A percentile compares a stretch with the other conserved stretches of the same genome.
Conservation (phyloP, 257 asterid genomes). For the Marsdenia floribunda region DNA sequence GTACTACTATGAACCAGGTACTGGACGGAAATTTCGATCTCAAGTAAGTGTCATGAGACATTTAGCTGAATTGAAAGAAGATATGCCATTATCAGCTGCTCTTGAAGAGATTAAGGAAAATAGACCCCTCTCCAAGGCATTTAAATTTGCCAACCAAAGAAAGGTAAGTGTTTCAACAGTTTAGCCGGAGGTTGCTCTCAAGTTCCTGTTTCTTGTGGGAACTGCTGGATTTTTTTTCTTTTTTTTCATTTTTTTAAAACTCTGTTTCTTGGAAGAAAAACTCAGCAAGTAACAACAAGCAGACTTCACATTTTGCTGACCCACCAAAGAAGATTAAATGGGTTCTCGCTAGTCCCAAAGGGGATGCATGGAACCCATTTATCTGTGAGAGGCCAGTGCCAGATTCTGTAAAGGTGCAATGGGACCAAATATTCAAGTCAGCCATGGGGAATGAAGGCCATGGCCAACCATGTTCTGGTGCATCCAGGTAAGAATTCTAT, state of each 20-base stretch:
- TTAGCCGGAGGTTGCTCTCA: background rate
- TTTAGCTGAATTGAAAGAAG: slow-evolving; percentile 46
- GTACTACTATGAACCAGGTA: slow-evolving; percentile 80
- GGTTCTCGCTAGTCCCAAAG: slow-evolving; percentile 60
- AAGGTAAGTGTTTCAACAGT: slow-evolving; percentile 35
- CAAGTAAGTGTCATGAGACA: slow-evolving; percentile 47
- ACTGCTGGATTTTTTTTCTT: background rate
- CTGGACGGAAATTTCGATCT: slow-evolving; percentile 68
- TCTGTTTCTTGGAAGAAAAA: slow-evolving; percentile 27
- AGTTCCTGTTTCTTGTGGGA: slow-evolving; percentile 2
- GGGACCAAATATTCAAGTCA: slow-evolving; percentile 52
- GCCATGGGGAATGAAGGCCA: slow-evolving; percentile 31
- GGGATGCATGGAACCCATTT: slow-evolving; percentile 62
- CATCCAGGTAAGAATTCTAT: slow-evolving; percentile 23
- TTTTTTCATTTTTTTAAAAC: slow-evolving; percentile 27
- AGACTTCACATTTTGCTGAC: slow-evolving; percentile 30
- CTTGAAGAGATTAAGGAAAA: slow-evolving; percentile 52
- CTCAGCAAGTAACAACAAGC: slow-evolving; percentile 10
- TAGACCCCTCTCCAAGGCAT: slow-evolving; percentile 47
- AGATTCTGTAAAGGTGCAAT: slow-evolving; percentile 55
- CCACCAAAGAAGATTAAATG: slow-evolving; percentile 65
- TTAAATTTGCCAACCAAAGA: slow-evolving; percentile 30
- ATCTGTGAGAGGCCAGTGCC: slow-evolving; percentile 41
- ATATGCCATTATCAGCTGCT: slow-evolving; percentile 43
- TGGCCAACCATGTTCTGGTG: background rate